Evolutionary conservation across 2,329 filamentous ascomycete genomes (phyloP).

Genomic region (Hymenotorrendiella dingleyae): DNA sequence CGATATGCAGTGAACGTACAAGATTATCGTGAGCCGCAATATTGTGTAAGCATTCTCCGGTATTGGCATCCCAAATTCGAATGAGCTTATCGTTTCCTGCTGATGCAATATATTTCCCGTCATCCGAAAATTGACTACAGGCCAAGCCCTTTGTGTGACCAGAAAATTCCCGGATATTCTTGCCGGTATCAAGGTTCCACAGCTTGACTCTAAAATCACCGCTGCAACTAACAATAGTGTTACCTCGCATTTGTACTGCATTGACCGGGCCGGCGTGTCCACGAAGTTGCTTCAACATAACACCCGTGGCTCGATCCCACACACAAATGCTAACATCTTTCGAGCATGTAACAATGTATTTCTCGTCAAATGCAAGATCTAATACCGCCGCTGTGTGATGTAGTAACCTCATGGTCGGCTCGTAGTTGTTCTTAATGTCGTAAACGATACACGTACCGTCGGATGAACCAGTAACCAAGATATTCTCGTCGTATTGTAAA

Average conservation of each 20-base stretch:
- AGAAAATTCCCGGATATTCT: constrained; percentile 82
- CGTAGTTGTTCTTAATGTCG: constrained; percentile 72
- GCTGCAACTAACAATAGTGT: constrained; percentile 87
- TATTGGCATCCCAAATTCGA: constrained; percentile 92
- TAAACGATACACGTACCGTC: constrained; percentile 90
- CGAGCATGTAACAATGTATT: constrained; percentile 92
- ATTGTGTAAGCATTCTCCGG: constrained; percentile 73
- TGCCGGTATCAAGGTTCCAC: constrained; percentile 88
- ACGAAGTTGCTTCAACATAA: constrained; percentile 68
- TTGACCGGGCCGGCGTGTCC: constrained; percentile 93
- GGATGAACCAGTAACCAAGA: constrained; percentile 91
- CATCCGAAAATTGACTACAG: constrained; percentile 92
- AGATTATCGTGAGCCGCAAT: constrained; percentile 79
- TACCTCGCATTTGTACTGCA: constrained; percentile 88
- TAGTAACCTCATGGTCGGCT: constrained; percentile 69
- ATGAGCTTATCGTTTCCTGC: constrained; percentile 95
- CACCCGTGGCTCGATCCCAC: constrained; percentile 80
- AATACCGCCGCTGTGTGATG: constrained; percentile 85
- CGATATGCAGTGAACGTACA: constrained; percentile 85
- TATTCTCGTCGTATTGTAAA: constrained; percentile 86
- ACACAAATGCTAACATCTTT: constrained; percentile 93
- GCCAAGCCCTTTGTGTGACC: constrained; percentile 91
- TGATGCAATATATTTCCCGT: constrained; percentile 87
- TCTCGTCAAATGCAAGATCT: constrained; percentile 87
- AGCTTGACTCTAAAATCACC: constrained; percentile 91